Evolutionary conservation across 179 eudicot genomes (phyloP), one percentile per base, ranked within the genome.

Genomic region (Silene noctiflora): DNA sequence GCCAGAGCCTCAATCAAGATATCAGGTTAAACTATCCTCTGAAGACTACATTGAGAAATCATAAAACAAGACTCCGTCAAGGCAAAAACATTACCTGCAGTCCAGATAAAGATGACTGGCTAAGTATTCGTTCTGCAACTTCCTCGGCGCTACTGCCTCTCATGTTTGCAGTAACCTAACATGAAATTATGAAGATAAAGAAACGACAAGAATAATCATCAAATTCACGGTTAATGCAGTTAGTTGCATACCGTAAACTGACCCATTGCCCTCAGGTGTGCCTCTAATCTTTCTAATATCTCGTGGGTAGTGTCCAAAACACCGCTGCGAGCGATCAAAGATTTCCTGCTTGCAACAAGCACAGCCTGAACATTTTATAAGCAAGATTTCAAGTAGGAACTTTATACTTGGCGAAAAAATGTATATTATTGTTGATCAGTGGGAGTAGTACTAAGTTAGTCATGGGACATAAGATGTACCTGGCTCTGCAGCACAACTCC

Each of bases 81-180:
- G 29, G 46, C 22, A 21, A 59, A 74, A 51, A 56, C 61, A 70
- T 74, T 66, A 90, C 98, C 96, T 94, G 96, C 83, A 94, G 86
- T 29, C 98, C 96, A 31, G 94, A 84, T 80, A 94, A 76, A 33
- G 91, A 94, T 70, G 91, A 48, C 78, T 92, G 96, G 81, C 91
- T 85, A 73, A 92, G 86, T 51, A 94, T 81, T 76, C 93, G 81
- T 76, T 87, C 91, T 20, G 98, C 98, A 71, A 94, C 95, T 83
- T 92, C 95, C 86, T 89, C 96, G 14, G 94, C 90, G 81, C 91
- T 89, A 73, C 83, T 88, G 77, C 98, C 98, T 80, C 98, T 89
- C 98, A 94, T 92, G 86, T 92, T 94, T 73, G 98, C 96, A 71
- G 87, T 85, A 73, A 94, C 95, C 98, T 94, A 83, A 60, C n/a